Evolutionary conservation across 2,329 filamentous ascomycete genomes (phyloP), one percentile per base, ranked within the genome.

Genomic region (Elsinoe ampelina): DNA sequence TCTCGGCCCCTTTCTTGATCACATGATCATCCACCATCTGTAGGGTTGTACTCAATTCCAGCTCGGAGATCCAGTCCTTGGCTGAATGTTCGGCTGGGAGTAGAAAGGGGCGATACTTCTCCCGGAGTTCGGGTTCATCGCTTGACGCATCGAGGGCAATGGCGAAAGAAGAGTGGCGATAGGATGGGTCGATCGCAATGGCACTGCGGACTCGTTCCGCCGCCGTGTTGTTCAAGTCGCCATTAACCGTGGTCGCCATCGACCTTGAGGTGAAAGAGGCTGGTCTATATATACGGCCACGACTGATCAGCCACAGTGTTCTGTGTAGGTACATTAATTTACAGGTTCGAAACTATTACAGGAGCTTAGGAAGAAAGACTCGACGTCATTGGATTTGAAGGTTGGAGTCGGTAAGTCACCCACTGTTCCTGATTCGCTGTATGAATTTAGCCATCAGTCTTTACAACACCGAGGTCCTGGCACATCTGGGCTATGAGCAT

Each of bases 91-190:
- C 64, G 0, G 72, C 65, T 35, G 69, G 62, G 1, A 79, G 68
- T 3, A 85, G 64, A 59, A 83, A 86, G 0, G 81, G 81, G 1
- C 82, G 74, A 62, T 84, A 84, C 48, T 66, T 73, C 42, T 68
- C 59, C 35, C 80, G 72, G 15, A 77, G 67, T 11, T 22, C 36
- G 2, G 50, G 19, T 54, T 80, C 75, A 17, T 39, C 36, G 36
- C 15, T 17, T 43, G 12, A 3, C 3, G 3, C 41, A 26, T 26
- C 22, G 6, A 26, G 22, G 6, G 22, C 3, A 26, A 26, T 26
- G 41, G 13, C 10, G 41, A 43, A 15, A 15, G n/a, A 30, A 8
- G 30, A 10, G 52, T 80, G 74, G 60, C 83, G 81, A 55, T 82
- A 71, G 0, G 60, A 58, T 13, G 68, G 60, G 0, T 68, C 57